Evolutionary conservation across 176 grass and related monocot species (phyloP), one percentile per base, ranked within the genome.

Genomic region (Sorghum bicolor): DNA sequence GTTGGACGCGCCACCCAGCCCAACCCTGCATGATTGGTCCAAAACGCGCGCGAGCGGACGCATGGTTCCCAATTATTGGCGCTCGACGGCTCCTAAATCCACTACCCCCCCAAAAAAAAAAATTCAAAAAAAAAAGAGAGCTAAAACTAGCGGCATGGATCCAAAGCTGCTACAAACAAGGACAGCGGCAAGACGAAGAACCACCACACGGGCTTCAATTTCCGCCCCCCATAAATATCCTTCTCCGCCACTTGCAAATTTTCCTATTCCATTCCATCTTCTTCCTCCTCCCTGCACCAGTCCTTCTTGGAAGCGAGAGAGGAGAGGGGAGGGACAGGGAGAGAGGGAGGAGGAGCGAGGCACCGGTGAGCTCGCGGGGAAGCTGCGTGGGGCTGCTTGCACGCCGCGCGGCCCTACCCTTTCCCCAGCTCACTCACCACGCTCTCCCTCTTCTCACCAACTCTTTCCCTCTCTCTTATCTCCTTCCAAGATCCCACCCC

Each of bases 401-500:
- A 34, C 17, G 71, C 29, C 3, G n/a, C n/a, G n/a, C n/a, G 67
- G 48, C 70, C 77, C 84, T 80, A 83, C 74, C 79, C 47, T 70
- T 70, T 70, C 77, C 77, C 65, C 60, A 6, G 31, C 73, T 81
- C 67, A 47, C 83, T 82, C 73, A 66, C 78, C 83, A 73, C 40
- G 78, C 78, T 89, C 87, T 48, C 53, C 66, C 87, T 48, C 53
- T 60, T 87, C 83, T 86, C 88, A 86, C 79, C 88, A 86, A 93
- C 78, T 87, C 88, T 87, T 39, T 78, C 75, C 80, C 83, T 85
- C 41, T 73, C 64, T 79, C 78, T 90, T 75, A 70, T 79, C 78
- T 90, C 77, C 87, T 84, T 93, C 81, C 81, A 85, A 82, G 91
- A 92, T 91, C 84, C 82, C 86, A 77, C 57, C 67, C 48, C 53